Evolutionary conservation across 2,329 filamentous ascomycete genomes (phyloP).

Genomic region (Arachnomyces sp.): DNA sequence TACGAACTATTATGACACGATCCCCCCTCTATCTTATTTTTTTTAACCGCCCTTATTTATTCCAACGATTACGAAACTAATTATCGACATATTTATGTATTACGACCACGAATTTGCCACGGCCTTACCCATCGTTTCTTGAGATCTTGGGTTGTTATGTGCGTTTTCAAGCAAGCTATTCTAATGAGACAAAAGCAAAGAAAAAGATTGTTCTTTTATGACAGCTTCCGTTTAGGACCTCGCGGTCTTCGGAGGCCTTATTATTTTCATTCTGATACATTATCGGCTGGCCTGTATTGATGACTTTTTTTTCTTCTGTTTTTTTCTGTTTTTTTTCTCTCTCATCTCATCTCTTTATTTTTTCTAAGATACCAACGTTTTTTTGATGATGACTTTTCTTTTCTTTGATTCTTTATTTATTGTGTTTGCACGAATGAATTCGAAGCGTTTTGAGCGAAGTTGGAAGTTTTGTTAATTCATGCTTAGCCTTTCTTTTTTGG

Average conservation of each 20-base stretch:
- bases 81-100: slow-evolving; percentile 1
- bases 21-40: background rate
- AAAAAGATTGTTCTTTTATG: background rate
- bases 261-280: background rate
- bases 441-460: no score
- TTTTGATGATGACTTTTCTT: slow-evolving; percentile 3
- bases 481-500: no score
- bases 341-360: background rate
- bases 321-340: background rate
- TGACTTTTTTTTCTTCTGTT: slow-evolving; percentile 2
- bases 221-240: slow-evolving; percentile 1
- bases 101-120: slow-evolving; percentile 1
- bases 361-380: slow-evolving; percentile 4
- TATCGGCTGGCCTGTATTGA: slow-evolving; percentile 4
- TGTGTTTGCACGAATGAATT: no score
- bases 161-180: background rate
- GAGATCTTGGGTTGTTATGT: no score
- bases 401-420: background rate
- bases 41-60: slow-evolving; percentile 8
- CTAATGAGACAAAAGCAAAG: slow-evolving; percentile 1
- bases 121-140: background rate
- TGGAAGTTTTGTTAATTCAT: no score
- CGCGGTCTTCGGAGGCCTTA: background rate
- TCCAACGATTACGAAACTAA: background rate
- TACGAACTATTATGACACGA: slow-evolving; percentile 6